phyloP scores from a whole-genome alignment of 75 land plant species.

The Gnetum montanum region DNA sequence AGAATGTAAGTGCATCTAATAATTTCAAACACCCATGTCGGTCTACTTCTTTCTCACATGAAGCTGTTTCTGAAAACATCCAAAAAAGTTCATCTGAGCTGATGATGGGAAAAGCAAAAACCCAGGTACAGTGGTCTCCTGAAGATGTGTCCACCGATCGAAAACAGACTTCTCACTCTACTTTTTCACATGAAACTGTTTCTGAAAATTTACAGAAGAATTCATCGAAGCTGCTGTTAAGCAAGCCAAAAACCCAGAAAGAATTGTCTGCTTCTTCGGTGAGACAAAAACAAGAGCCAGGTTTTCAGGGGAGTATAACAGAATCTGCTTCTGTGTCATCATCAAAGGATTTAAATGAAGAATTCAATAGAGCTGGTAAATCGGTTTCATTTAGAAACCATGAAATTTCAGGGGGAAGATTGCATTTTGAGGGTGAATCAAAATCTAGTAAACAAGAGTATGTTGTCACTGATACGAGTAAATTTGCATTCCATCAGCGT shows the following conservation, averaged over 20 bases:
- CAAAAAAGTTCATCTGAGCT: constrained; percentile 21
- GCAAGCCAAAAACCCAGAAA: constrained; percentile 4
- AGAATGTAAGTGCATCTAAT: background rate
- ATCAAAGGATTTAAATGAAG: constrained; percentile 5
- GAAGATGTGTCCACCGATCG: background rate
- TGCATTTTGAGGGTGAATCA: constrained; percentile 3
- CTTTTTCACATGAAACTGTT: constrained; percentile 12
- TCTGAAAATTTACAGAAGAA: constrained; percentile 16
- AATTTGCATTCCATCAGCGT: background rate
- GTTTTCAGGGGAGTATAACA: constrained; percentile 5
- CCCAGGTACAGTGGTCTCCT: background rate
- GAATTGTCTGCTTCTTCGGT: background rate
- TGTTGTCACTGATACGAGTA: background rate
- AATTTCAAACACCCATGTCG: background rate
- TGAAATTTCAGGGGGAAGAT: constrained; percentile 9
- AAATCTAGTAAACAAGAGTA: background rate
- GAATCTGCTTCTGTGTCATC: constrained; percentile 1
- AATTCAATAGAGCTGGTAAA: background rate
- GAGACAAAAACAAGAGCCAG: constrained; percentile 2
- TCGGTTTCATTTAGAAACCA: background rate
- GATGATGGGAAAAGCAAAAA: constrained; percentile 1
- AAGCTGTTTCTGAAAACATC: constrained; percentile 14
- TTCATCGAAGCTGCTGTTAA: constrained; percentile 8
- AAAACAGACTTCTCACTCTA: background rate
- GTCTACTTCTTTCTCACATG: constrained; percentile 4